Conservation (phyloP, 2,329 filamentous ascomycete species). For the Apiospora rasikravindrae region DNA sequence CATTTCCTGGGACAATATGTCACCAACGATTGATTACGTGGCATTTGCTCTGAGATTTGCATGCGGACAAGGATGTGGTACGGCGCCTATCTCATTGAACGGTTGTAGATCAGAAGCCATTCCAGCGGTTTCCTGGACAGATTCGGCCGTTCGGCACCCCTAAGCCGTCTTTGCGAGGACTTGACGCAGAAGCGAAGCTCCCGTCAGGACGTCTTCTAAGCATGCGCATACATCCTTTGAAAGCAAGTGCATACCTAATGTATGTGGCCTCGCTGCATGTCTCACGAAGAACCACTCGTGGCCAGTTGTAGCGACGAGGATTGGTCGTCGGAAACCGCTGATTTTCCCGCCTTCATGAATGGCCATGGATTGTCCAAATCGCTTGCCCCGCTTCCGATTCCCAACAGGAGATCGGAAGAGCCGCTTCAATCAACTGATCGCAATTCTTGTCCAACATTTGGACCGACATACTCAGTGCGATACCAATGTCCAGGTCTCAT, state of each 20-base stretch:
- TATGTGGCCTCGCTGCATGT: neutral
- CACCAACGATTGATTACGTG: slow-evolving; percentile 9
- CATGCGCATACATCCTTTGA: neutral
- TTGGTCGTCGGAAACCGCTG: neutral
- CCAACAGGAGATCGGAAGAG: neutral
- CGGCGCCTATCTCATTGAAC: neutral
- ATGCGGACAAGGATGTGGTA: neutral
- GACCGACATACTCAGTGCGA: too few relatives aligned
- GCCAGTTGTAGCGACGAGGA: neutral
- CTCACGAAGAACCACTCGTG: neutral
- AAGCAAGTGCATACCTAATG: neutral
- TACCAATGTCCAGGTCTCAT: too few relatives aligned
- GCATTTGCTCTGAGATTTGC: neutral
- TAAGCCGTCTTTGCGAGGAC: neutral
- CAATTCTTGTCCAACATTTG: too few relatives aligned
- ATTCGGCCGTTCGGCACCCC: neutral
- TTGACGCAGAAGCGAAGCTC: neutral
- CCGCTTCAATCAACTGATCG: neutral
- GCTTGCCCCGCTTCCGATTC: neutral
- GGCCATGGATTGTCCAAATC: neutral
- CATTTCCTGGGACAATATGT: neutral
- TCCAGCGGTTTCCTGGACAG: neutral
- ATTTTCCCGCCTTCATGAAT: neutral
- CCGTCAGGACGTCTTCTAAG: neutral
- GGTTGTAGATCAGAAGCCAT: neutral